A percentile compares a stretch with the other conserved stretches of the same genome.
Evolutionary conservation across 1,284 basidiomycete species (phyloP).

Genomic region (Cryptococcus hybrid): DNA sequence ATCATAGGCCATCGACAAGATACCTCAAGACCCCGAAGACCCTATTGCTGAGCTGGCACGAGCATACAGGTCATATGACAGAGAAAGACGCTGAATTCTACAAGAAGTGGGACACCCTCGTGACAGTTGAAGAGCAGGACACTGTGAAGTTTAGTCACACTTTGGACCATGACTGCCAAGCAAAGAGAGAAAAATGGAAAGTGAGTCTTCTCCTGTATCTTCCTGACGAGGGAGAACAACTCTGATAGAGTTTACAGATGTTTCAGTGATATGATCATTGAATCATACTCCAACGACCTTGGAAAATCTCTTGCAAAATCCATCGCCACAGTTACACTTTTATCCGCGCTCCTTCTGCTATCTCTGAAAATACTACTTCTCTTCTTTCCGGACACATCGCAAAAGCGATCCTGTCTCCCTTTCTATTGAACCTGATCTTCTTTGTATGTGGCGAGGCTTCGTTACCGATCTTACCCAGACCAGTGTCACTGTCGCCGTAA

Average conservation of each 20-base stretch:
- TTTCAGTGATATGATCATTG: conserved; percentile 73
- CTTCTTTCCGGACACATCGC: conserved; percentile 77
- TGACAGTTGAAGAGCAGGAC: conserved; percentile 87
- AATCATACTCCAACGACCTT: conserved; percentile 44
- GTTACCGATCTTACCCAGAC: conserved; percentile 68
- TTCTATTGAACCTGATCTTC: conserved; percentile 77
- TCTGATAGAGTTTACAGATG: conserved; percentile 46
- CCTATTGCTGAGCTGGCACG: conserved; percentile 71
- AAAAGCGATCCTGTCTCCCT: conserved; percentile 75
- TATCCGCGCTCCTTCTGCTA: conserved; percentile 46
- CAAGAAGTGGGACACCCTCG: conserved; percentile 82
- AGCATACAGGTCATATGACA: conserved; percentile 78
- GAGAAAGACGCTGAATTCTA: conserved; percentile 73
- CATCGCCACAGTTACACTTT: conserved; percentile 65
- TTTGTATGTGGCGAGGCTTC: conserved; percentile 82
- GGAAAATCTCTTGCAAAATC: conserved; percentile 49
- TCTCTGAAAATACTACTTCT: conserved; percentile 37
- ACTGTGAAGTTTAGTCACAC: conserved; percentile 71
- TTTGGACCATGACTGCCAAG: conserved; percentile 85
- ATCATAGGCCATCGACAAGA: conserved; percentile 65
- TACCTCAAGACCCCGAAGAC: conserved; percentile 58
- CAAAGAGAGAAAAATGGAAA: conserved; percentile 77
- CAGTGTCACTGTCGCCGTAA: conserved; percentile 71
- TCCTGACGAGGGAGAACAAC: too few relatives aligned
- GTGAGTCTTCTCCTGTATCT: conserved; percentile 38